Base-by-base conservation (phyloP, 2,329 filamentous ascomycete species). In the Talaromyces islandicus region DNA sequence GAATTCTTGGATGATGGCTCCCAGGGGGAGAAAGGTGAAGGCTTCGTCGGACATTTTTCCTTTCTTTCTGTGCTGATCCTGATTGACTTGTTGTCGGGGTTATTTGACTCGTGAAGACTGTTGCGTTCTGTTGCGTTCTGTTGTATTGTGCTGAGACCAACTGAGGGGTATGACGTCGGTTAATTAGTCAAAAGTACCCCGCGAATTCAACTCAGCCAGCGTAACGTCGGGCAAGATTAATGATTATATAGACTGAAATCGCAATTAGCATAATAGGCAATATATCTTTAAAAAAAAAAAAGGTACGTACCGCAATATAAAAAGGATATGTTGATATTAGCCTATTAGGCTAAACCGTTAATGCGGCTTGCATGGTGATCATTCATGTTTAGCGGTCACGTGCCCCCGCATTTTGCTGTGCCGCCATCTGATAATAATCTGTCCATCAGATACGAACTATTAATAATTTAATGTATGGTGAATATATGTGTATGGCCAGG, bases 1-100 rank as follows among this genome's bases (percentile, higher is more conserved):
- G 79, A 97, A 88, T 70, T 89, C 85, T 73, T 97, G 77, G 59
- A 81, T 78, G 65, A 80, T 77, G 56, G 75, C 78, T 29, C 78
- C 78, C 27, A 79, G 70, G 14, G 76, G 70, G 46, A 79, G 67
- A 65, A 79, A 79, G 51, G 73, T 75, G 67, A 80, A 79, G 17
- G 73, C 69, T 51, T 73, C 72, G 59, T 77, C 69, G 43, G 67
- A 48, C 68, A 69, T 71, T 50, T 46, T 59, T 5, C 10, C 3
- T 21, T 12, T 46, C 19, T 43, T 11, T 19, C 30, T 41, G 5
- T 41, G 7, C 24, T 1, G 19, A 2, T 9, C 4, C 24, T 56
- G 4, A 7, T 43, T 43, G 21, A 29, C 14, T 9, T n/a, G 17
- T 35, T 54, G 7, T 35, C 11, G 14, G 32, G 29, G 7, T 30